A percentile compares a stretch with the other conserved stretches of the same genome.
phyloP scores from a whole-genome alignment of 78 protist genomes.

The Planoprotostelium fungivorum region DNA sequence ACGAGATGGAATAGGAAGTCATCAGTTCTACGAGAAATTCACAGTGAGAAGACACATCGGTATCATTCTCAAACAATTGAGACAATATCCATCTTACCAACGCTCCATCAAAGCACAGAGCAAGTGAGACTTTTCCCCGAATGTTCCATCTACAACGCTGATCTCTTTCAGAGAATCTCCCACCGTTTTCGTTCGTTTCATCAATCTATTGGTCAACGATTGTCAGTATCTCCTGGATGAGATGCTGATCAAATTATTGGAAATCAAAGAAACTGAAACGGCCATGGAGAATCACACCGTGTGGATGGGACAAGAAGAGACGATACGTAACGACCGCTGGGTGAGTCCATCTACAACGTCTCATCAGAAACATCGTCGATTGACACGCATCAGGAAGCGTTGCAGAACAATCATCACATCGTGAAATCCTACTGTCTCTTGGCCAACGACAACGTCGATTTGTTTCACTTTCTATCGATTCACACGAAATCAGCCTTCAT shows the following conservation, averaged over 20 bases:
- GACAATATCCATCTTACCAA: constrained; percentile 36
- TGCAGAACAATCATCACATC: constrained; percentile 19
- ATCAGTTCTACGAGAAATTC: constrained; percentile 61
- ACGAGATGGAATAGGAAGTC: too few species aligned
- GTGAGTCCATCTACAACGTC: neutral
- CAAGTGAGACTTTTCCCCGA: constrained; percentile 1
- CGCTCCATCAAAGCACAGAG: constrained; percentile 15
- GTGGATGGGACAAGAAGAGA: constrained; percentile 17
- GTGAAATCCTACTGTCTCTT: constrained; percentile 9
- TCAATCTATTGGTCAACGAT: constrained; percentile 59
- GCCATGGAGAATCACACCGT: neutral
- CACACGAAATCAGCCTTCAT: constrained; percentile 28
- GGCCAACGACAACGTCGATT: constrained; percentile 34
- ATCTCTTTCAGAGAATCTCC: neutral
- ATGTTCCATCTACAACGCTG: neutral
- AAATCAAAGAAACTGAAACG: constrained; percentile 20
- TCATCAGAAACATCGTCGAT: constrained; percentile 29
- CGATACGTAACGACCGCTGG: constrained; percentile 3
- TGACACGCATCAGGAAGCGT: constrained; percentile 12
- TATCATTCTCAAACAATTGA: constrained; percentile 28
- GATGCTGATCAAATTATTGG: constrained; percentile 24
- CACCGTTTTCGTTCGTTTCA: constrained; percentile 32
- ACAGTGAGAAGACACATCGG: constrained; percentile 27
- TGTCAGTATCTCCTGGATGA: constrained; percentile 56
- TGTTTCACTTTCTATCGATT: constrained; percentile 24